Conservation (phyloP, 208 protist species). For the Entamoeba moshkovskii region DNA sequence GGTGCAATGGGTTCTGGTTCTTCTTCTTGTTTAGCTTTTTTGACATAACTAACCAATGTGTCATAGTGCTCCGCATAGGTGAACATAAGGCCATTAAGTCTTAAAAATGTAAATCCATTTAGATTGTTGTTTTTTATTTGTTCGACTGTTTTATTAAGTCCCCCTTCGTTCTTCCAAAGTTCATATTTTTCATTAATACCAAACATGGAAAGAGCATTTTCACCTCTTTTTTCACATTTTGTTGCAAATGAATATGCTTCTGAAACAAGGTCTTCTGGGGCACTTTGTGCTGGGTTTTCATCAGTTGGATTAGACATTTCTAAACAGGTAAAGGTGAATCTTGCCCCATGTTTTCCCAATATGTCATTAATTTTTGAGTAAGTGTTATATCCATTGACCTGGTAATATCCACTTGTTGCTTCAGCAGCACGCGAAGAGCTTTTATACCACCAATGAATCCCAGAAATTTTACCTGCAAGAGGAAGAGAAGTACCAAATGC, state of each 20-base stretch:
- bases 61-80: too few species aligned
- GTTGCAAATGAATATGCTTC: background rate
- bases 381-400: constrained; percentile 28
- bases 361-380: constrained; percentile 20
- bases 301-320: constrained; percentile 34
- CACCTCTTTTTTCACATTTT: background rate
- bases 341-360: constrained; percentile 10
- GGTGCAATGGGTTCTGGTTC: too few species aligned
- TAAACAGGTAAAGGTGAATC: constrained; percentile 40
- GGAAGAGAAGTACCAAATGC: background rate
- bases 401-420: constrained; percentile 48
- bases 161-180: background rate
- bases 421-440: constrained; percentile 45
- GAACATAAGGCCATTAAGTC: too few species aligned
- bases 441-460: constrained; percentile 53
- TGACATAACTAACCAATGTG: too few species aligned
- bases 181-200: background rate
- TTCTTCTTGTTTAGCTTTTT: too few species aligned
- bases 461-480: constrained; percentile 43
- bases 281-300: background rate
- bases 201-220: background rate
- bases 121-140: background rate
- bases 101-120: background rate
- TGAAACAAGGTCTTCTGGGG: background rate
- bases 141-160: background rate